Evolutionary conservation across 2,329 filamentous ascomycete genomes (phyloP).

Genomic region (Curvularia verruculosa): DNA sequence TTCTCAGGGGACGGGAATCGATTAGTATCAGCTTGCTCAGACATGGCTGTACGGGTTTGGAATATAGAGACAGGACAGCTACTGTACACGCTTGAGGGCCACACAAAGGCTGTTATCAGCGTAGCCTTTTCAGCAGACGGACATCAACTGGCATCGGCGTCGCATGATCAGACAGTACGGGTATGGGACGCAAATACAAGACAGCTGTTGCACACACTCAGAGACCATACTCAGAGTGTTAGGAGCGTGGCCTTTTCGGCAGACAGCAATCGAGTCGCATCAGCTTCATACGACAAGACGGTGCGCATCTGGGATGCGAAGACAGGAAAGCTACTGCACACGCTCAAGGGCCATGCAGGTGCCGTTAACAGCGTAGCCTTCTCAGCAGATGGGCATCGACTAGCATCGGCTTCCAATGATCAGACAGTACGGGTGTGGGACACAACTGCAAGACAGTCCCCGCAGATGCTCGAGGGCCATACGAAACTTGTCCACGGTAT

Average conservation of each 20-base stretch:
- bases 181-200: constrained; percentile 3
- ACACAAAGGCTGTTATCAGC: constrained; percentile 5
- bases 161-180: neutral
- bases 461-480: neutral
- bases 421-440: neutral
- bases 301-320: constrained; percentile 13
- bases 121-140: constrained; percentile 1
- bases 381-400: neutral
- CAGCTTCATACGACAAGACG: constrained; percentile 1
- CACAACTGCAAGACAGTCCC: neutral
- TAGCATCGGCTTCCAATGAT: neutral
- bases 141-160: neutral
- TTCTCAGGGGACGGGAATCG: constrained; percentile 29
- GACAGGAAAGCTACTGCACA: neutral
- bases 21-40: constrained; percentile 10
- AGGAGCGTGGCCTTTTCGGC: constrained; percentile 17
- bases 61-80: constrained; percentile 3
- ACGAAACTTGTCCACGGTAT: neutral
- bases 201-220: constrained; percentile 28
- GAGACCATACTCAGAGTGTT: constrained; percentile 25
- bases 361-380: constrained; percentile 6
- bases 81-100: constrained; percentile 14
- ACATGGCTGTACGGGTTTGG: constrained; percentile 4
- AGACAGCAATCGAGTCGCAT: constrained; percentile 15
- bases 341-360: neutral